Base-by-base conservation (phyloP, 306 rosid species). In the Gillenia trifoliata region DNA sequence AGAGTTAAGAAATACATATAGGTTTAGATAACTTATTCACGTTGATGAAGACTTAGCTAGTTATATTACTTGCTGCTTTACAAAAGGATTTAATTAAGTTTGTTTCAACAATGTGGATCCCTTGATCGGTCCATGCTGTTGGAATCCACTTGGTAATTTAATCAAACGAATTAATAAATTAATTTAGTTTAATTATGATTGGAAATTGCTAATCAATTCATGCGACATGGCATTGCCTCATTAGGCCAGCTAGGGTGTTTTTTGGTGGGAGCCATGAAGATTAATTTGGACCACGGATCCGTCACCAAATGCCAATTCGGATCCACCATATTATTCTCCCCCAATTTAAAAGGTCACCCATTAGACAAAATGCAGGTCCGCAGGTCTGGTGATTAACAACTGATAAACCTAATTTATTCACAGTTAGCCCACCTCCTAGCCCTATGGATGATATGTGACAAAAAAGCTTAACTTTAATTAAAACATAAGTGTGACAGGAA, bases 61-160 rank as follows among this genome's bases (percentile, higher is more conserved):
- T 29, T 16, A 78, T n/a, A 59, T 38, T 31, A 23, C 78, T 70
- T 70, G 34, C 29, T 64, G 30, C 45, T 40, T 80, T 86, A 75
- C 66, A 59, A 31, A 78, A 75, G 67, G 23, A 13, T n/a, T 71
- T 22, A 13, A 22, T 34, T 66, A 36, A 68, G 76, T 79, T 79
- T 73, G 43, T 77, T 71, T 74, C 49, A 68, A 66, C 75, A 61
- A 68, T 77, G 80, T 88, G 83, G 84, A 79, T 72, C 89, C 93
- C 88, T 63, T 76, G 62, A 61, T 55, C 23, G 66, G 31, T 68
- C 74, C 75, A 68, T 50, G 34, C 28, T 83, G 61, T 78, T 73
- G 71, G 79, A 77, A 74, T 74, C 67, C 43, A 83, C 83, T 74
- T 71, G 43, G 1, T 33, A 62, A 26, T 80, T 78, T 29, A 69